phyloP scores from a whole-genome alignment of 148 eudicot species.

The Nepenthes mirabilis region DNA sequence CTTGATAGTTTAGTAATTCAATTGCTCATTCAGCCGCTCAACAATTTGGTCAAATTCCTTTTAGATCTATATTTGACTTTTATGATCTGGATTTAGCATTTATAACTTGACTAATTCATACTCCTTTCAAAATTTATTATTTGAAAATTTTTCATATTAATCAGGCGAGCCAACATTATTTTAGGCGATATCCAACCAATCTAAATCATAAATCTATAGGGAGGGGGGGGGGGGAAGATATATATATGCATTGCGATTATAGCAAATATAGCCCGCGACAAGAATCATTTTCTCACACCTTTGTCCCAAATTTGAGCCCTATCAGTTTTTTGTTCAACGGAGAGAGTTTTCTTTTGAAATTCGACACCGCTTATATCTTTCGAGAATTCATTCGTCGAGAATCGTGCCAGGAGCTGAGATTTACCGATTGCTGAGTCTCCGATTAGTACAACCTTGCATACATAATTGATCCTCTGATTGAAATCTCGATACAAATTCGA shows the following conservation, averaged over 20 bases:
- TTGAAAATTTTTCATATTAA: too few relatives aligned
- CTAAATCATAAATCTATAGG: too few relatives aligned
- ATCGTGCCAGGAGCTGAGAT: background rate
- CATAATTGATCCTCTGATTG: conserved; percentile 1
- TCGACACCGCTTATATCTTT: background rate
- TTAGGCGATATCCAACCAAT: too few relatives aligned
- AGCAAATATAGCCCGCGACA: background rate
- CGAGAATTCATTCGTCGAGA: background rate
- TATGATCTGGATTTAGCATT: background rate
- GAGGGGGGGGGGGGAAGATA: too few relatives aligned
- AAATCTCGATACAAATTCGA: background rate
- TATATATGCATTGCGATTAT: too few relatives aligned
- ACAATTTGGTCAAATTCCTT: too few relatives aligned
- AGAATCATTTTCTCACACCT: background rate
- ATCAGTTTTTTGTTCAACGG: background rate
- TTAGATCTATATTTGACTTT: background rate
- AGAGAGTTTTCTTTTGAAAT: background rate
- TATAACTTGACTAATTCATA: background rate
- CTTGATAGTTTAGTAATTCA: too few relatives aligned
- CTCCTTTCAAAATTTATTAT: too few relatives aligned
- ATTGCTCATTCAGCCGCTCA: too few relatives aligned
- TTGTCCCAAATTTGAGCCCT: conserved; percentile 1
- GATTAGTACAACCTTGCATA: background rate
- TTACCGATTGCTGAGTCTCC: background rate
- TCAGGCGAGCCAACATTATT: too few relatives aligned